phyloP scores from a whole-genome alignment of 495 filamentous ascomycete species.

The Pseudotulostoma volvatum region DNA sequence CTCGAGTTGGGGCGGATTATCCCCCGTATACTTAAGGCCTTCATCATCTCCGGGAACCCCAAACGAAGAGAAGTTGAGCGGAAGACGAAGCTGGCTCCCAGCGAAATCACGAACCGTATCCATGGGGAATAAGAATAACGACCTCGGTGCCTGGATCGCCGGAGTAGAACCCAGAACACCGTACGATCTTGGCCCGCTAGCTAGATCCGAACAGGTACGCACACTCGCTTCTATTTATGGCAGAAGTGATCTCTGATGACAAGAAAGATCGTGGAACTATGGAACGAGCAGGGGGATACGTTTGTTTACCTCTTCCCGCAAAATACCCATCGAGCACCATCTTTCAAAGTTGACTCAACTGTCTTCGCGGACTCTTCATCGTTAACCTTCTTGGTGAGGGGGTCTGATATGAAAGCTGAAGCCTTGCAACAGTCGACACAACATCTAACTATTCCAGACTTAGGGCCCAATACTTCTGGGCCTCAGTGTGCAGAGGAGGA shows the following conservation, averaged over 20 bases:
- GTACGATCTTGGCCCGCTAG: conserved; percentile 42
- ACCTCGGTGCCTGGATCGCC: conserved; percentile 44
- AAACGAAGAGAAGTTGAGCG: conserved; percentile 11
- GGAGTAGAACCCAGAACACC: conserved; percentile 38
- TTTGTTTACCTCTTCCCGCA: conserved; percentile 67
- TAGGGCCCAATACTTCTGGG: conserved; percentile 24
- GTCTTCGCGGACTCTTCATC: conserved; percentile 53
- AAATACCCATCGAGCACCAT: conserved; percentile 47
- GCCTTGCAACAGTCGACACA: conserved; percentile 24
- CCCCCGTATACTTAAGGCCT: conserved; percentile 6
- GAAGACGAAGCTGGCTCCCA: conserved; percentile 39
- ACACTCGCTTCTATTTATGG: not conserved
- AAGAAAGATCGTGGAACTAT: conserved; percentile 64
- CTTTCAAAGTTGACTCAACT: conserved; percentile 61
- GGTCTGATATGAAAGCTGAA: conserved; percentile 32
- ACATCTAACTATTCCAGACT: conserved; percentile 24
- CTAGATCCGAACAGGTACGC: conserved; percentile 43
- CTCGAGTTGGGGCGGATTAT: conserved; percentile 20
- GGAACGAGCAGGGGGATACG: conserved; percentile 74
- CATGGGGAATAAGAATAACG: conserved; percentile 13
- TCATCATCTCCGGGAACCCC: conserved; percentile 27
- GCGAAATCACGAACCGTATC: conserved; percentile 27
- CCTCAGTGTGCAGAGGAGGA: conserved; percentile 23
- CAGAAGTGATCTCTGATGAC: not conserved
- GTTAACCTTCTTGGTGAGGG: conserved; percentile 52